Base-by-base conservation (phyloP, 305 asterid genomes). In the Solanum hybrid region DNA sequence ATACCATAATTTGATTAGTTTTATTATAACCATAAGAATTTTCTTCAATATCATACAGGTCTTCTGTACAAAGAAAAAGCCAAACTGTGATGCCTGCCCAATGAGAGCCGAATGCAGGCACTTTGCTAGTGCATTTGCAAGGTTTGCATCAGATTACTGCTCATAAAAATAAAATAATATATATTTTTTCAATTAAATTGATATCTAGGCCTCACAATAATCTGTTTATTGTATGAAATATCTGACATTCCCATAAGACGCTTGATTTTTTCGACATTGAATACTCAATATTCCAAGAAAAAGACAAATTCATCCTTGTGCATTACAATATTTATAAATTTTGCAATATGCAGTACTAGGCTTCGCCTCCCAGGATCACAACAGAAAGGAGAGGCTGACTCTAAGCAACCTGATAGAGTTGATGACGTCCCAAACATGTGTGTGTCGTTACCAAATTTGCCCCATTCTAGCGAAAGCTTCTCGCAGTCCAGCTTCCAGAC, bases 61-160 rank as follows among this genome's bases (percentile, higher is more conserved):
- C 22, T 92, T 97, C 27, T 97, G 98, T 86, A 93, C 96, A 7
- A 94, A 94, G 94, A 73, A 1, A 29, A 40, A 22, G 0, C 98
- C 98, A 1, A 97, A 95, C 31, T 96, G 98, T 77, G 88, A 90
- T 69, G 93, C 93, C 7, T 97, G 99, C 78, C 99, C 98, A 16
- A 78, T 94, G 94, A 95, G 85, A 84, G 90, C 38, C 16, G 91
- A 90, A 14, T 97, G 98, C 91, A 92, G 71, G 42, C 96, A 97
- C 88, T 95, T 79, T 90, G 95, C 96, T 11, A 94, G 98, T 87
- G 93, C 89, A 85, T 77, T 32, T 90, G 94, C 94, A 88, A 94
- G 98, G 98, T 96, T 90, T 78, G 91, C 42, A 36, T 86, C 89
- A 78, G 69, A 34, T 36, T 31, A 56, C 79, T 31, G 24, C 60